A percentile compares a stretch with the other conserved stretches of the same genome.
Evolutionary conservation across 345 rosid species (phyloP).

Genomic region (Triadica sebifera): DNA sequence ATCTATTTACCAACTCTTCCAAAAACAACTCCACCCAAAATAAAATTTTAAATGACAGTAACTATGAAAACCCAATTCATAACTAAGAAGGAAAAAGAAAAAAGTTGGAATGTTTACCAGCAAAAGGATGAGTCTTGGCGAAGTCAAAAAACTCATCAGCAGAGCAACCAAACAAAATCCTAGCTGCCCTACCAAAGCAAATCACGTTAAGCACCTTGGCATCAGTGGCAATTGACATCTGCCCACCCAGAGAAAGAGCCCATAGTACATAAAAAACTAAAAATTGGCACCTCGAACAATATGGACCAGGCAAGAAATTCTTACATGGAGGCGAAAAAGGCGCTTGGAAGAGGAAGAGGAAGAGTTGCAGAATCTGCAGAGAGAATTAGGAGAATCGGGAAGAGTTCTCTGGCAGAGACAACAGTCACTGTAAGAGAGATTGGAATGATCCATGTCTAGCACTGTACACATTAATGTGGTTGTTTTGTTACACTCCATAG

Average conservation of each 20-base stretch:
- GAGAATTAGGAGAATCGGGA: conserved; percentile 35
- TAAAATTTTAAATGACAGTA: too few species aligned
- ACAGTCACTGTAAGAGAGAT: conserved; percentile 61
- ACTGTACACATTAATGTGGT: conserved; percentile 47
- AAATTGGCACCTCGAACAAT: not conserved
- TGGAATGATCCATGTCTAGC: conserved; percentile 50
- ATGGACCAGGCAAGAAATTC: not conserved
- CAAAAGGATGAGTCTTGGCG: conserved; percentile 55
- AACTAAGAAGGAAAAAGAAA: not conserved
- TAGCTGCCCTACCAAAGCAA: conserved; percentile 76
- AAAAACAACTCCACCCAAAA: too few species aligned
- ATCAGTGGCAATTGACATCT: conserved; percentile 75
- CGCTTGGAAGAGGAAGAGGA: conserved; percentile 35
- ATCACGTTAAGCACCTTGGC: conserved; percentile 55
- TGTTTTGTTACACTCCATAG: conserved; percentile 36
- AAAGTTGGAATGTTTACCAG: conserved; percentile 38
- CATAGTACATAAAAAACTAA: not conserved
- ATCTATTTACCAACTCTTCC: too few species aligned
- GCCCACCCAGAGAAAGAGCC: conserved; percentile 12
- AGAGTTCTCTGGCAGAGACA: conserved; percentile 63
- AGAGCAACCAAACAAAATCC: conserved; percentile 73
- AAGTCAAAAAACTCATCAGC: conserved; percentile 74
- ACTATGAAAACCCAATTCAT: not conserved
- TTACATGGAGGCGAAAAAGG: conserved; percentile 68
- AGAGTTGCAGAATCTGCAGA: conserved; percentile 41